phyloP scores from a whole-genome alignment of 2,329 filamentous ascomycete genomes.

The Aquanectria penicillioides region DNA sequence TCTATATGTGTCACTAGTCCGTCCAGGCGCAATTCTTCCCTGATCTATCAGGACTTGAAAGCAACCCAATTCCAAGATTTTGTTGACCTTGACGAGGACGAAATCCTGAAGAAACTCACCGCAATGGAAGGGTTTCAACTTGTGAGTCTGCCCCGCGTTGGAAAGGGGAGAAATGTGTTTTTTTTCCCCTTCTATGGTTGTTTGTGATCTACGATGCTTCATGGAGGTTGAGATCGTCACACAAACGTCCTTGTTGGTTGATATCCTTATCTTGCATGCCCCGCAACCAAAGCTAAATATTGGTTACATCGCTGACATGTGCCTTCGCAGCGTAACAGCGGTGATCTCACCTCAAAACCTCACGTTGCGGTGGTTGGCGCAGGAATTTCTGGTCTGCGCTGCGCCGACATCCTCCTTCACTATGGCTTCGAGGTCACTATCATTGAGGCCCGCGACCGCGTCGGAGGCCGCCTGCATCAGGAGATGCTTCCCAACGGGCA shows the following conservation, averaged over 20 bases:
- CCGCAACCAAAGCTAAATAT: constrained; percentile 33
- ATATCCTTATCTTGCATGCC: constrained; percentile 14
- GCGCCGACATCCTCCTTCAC: constrained; percentile 72
- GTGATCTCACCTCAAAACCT: constrained; percentile 46
- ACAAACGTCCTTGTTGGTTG: neutral
- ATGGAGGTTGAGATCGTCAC: neutral
- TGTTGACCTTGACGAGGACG: constrained; percentile 45
- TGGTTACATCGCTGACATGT: constrained; percentile 35
- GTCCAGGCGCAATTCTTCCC: constrained; percentile 54
- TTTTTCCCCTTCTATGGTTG: neutral
- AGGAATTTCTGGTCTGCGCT: constrained; percentile 76
- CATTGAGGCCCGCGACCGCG: constrained; percentile 72
- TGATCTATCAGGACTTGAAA: constrained; percentile 61
- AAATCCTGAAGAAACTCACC: constrained; percentile 40
- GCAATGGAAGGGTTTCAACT: constrained; percentile 48
- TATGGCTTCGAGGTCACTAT: constrained; percentile 75
- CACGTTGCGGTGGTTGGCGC: constrained; percentile 76
- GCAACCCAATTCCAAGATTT: constrained; percentile 51
- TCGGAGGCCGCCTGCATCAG: constrained; percentile 73
- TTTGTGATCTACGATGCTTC: neutral
- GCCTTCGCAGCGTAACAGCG: constrained; percentile 34
- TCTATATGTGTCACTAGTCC: constrained; percentile 59
- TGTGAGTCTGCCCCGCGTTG: too few relatives aligned
- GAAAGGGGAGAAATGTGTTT: too few relatives aligned
- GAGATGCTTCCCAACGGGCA: constrained; percentile 58